A percentile compares a stretch with the other conserved stretches of the same genome.
These are phyloP conservation scores for Sporothrix brasiliensis DNA, from an alignment of 2,329 filamentous ascomycete genomes.

Conservation along the genomic window DNA sequence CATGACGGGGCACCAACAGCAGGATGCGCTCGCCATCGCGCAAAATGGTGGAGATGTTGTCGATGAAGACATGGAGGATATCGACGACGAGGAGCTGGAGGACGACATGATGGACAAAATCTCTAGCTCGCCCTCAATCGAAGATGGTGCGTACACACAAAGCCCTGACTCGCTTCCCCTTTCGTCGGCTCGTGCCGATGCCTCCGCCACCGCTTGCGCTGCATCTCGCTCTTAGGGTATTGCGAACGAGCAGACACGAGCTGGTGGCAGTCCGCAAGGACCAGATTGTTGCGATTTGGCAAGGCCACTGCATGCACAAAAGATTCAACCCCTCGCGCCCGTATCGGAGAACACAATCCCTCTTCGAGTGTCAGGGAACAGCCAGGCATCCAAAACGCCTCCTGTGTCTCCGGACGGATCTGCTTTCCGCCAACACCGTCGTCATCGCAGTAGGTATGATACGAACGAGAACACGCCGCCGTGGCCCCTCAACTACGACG, in stretches of 20 bases:
- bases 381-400: slow-evolving; percentile 36
- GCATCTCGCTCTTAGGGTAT: not conserved
- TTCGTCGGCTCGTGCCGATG: slow-evolving; percentile 28
- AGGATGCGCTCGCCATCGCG: slow-evolving; percentile 62
- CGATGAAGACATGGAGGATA: slow-evolving; percentile 67
- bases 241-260: not conserved
- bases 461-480: slow-evolving; percentile 4
- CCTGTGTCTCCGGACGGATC: slow-evolving; percentile 41
- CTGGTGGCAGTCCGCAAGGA: slow-evolving; percentile 27
- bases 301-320: not conserved
- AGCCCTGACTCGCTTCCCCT: slow-evolving; percentile 38
- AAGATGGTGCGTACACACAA: slow-evolving; percentile 84
- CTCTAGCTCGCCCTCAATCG: slow-evolving; percentile 96
- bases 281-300: not conserved
- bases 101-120: slow-evolving; percentile 97
- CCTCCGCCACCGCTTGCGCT: slow-evolving; percentile 1
- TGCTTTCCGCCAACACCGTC: slow-evolving; percentile 53
- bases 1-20: slow-evolving; percentile 47
- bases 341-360: slow-evolving; percentile 20
- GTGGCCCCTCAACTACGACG: not conserved
- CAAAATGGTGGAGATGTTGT: slow-evolving; percentile 62
- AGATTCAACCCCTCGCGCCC: not conserved
- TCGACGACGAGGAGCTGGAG: slow-evolving; percentile 68
- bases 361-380: slow-evolving; percentile 35
- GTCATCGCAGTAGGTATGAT: slow-evolving; percentile 52